A percentile compares a stretch with the other conserved stretches of the same genome.
These are phyloP conservation scores for Lactarius sp. DNA, from an alignment of 768 basidiomycete genomes.

Conservation along the genomic window DNA sequence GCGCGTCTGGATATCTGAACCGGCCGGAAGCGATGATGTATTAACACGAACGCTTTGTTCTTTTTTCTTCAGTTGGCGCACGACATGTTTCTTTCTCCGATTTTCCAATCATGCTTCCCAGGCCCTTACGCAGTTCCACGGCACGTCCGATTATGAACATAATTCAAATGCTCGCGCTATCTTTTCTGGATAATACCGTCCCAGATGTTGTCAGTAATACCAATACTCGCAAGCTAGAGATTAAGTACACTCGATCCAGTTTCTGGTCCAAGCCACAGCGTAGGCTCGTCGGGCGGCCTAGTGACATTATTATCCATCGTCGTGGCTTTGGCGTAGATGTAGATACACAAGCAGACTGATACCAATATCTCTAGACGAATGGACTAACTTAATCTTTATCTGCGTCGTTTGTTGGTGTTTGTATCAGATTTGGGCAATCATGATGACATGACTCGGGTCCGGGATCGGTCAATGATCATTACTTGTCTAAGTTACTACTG, in stretches of 20 bases:
- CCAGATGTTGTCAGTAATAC: conserved; percentile 16
- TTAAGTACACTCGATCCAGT: conserved; percentile 10
- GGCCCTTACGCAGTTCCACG: conserved; percentile 11
- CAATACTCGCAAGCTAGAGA: conserved; percentile 20
- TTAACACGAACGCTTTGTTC: not conserved
- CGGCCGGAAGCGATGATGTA: not conserved
- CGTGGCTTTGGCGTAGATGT: not conserved
- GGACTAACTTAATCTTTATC: not conserved
- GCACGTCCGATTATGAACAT: conserved; percentile 23
- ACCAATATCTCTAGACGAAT: not conserved
- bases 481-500: no score
- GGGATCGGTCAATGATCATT: no score
- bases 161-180: conserved; percentile 25
- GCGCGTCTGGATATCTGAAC: not conserved
- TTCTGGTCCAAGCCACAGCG: conserved; percentile 13
- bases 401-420: conserved; percentile 1
- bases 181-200: conserved; percentile 27
- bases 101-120: conserved; percentile 26
- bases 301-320: conserved; percentile 20
- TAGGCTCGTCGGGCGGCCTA: conserved; percentile 10
- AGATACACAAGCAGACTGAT: not conserved
- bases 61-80: conserved; percentile 24
- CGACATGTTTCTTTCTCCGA: conserved; percentile 31
- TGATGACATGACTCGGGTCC: conserved; percentile 7
- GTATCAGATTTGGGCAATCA: not conserved